Percentiles rank a stretch among this genome's conserved stretches.
Evolutionary conservation across 192 early-diverging fungal species (phyloP).

Genomic region (Obelidium mucronatum): DNA sequence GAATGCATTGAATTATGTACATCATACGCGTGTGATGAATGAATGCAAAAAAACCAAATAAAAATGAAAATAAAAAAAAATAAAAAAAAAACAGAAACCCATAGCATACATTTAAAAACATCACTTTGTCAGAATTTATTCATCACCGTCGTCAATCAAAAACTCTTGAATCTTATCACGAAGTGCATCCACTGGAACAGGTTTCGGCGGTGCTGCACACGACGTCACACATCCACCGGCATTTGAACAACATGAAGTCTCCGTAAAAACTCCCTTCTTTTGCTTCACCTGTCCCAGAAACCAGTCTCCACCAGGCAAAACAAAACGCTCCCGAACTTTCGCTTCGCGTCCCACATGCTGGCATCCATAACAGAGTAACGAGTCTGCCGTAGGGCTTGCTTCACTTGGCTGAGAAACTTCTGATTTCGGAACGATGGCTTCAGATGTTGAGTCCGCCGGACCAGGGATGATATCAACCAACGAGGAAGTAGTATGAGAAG

Average conservation of each 20-base stretch:
- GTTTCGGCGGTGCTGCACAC: not conserved
- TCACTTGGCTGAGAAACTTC: too few species aligned
- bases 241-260: not conserved
- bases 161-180: slow-evolving; percentile 35
- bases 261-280: not conserved
- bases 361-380: slow-evolving; percentile 42
- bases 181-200: slow-evolving; percentile 15
- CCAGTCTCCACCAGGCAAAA: slow-evolving; percentile 19
- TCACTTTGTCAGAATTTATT: too few species aligned
- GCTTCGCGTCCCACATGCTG: slow-evolving; percentile 44
- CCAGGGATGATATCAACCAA: not conserved
- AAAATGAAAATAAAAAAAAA: too few species aligned
- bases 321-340: not conserved
- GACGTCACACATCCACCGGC: slow-evolving; percentile 17
- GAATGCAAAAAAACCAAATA: too few species aligned
- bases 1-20: too few species aligned
- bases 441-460: not conserved
- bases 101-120: too few species aligned
- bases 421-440: not conserved
- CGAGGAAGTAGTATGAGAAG: not conserved
- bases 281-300: slow-evolving; percentile 13
- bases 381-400: not conserved
- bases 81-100: too few species aligned
- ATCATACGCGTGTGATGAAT: too few species aligned
- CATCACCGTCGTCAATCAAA: slow-evolving; percentile 16